Evolutionary conservation across 805 yeast species (phyloP).

Genomic region (Metschnikowia dekortorum): DNA sequence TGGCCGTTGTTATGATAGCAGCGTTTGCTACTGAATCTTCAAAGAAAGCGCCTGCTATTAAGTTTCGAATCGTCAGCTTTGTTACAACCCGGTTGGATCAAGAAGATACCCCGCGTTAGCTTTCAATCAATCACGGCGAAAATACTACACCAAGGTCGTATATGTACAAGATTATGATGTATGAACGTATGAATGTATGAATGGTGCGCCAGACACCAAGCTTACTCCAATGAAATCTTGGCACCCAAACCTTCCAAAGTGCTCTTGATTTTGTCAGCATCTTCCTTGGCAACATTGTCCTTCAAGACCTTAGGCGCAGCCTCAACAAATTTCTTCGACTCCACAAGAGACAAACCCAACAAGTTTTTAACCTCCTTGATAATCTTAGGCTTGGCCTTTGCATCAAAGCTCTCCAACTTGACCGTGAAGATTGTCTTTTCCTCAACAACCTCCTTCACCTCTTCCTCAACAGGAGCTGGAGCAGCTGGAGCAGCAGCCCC

Average conservation of each 20-base stretch:
- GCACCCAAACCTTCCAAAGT: conserved; percentile 95
- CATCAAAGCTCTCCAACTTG: conserved; percentile 89
- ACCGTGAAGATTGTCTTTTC: conserved; percentile 91
- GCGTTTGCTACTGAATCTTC: no score
- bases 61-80: not conserved
- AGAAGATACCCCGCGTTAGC: not conserved
- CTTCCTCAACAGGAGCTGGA: conserved; percentile 68
- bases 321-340: conserved; percentile 96
- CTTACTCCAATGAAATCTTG: conserved; percentile 79
- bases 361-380: conserved; percentile 94
- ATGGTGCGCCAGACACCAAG: conserved; percentile 8
- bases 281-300: conserved; percentile 95
- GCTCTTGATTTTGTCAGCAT: conserved; percentile 93
- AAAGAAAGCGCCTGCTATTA: conserved; percentile 9
- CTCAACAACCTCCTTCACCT: conserved; percentile 70
- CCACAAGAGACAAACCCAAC: conserved; percentile 89
- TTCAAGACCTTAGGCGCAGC: conserved; percentile 94
- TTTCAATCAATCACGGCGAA: not conserved
- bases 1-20: no score
- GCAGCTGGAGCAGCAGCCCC: conserved; percentile 56
- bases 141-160: conserved; percentile 4
- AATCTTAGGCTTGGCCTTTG: conserved; percentile 94
- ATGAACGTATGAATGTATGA: conserved; percentile 7
- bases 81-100: no score
- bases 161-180: conserved; percentile 20